phyloP scores from a whole-genome alignment of 768 basidiomycete genomes.

The Suillus ampliporus region DNA sequence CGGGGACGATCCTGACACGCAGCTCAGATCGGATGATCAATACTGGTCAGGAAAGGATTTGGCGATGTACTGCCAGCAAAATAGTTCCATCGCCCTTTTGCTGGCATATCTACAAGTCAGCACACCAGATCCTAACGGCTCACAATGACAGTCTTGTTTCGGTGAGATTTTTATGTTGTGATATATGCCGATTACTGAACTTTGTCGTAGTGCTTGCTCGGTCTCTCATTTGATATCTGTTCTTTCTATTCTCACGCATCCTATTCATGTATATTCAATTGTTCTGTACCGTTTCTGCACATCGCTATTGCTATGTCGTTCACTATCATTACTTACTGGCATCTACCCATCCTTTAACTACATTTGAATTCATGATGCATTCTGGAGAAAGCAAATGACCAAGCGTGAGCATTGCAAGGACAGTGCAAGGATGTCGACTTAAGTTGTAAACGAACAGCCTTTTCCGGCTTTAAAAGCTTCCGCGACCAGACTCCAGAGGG shows the following conservation, averaged over 20 bases:
- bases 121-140: slow-evolving; percentile 43
- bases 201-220: slow-evolving; percentile 30
- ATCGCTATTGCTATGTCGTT: slow-evolving; percentile 33
- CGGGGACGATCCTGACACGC: slow-evolving; percentile 36
- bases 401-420: background rate
- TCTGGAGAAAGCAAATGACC: background rate
- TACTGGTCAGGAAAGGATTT: slow-evolving; percentile 85
- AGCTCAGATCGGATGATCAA: slow-evolving; percentile 49
- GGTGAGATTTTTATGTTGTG: slow-evolving; percentile 26
- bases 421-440: too few relatives aligned
- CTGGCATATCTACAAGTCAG: slow-evolving; percentile 67
- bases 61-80: slow-evolving; percentile 85
- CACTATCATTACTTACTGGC: slow-evolving; percentile 30
- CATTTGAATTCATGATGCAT: slow-evolving; percentile 27
- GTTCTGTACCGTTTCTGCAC: slow-evolving; percentile 25
- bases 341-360: slow-evolving; percentile 20
- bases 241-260: slow-evolving; percentile 27
- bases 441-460: slow-evolving; percentile 6
- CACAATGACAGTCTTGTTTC: slow-evolving; percentile 23
- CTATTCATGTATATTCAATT: slow-evolving; percentile 35
- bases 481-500: slow-evolving; percentile 17
- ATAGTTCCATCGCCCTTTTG: slow-evolving; percentile 81
- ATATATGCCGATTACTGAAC: slow-evolving; percentile 1
- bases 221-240: slow-evolving; percentile 32
- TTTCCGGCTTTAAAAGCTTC: slow-evolving; percentile 2